phyloP scores from a whole-genome alignment of 148 eudicot species.

The Suaeda aralocaspica region DNA sequence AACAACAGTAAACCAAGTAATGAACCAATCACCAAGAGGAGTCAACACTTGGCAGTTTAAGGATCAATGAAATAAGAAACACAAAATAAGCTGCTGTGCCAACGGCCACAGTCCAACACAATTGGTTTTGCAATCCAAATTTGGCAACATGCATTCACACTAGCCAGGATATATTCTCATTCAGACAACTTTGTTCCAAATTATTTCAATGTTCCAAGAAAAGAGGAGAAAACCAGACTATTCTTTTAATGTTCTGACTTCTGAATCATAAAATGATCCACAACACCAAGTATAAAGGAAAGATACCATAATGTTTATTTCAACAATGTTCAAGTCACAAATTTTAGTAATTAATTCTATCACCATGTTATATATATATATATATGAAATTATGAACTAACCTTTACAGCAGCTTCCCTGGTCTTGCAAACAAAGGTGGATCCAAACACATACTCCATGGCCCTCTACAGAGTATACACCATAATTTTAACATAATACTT shows the following conservation, averaged over 20 bases:
- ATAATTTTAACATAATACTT: constrained; percentile 1
- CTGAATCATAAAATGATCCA: background rate
- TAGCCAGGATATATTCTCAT: background rate
- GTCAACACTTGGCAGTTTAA: background rate
- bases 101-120: background rate
- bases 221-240: background rate
- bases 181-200: background rate
- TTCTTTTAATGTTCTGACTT: background rate
- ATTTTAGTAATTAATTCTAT: background rate
- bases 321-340: background rate
- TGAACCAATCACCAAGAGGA: background rate
- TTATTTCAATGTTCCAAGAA: too few species aligned
- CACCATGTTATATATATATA: background rate
- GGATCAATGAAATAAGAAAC: constrained; percentile 1
- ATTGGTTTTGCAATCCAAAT: background rate
- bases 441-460: constrained; percentile 98
- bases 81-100: background rate
- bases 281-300: background rate
- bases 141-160: background rate
- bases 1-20: constrained; percentile 10
- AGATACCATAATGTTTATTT: background rate
- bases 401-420: constrained; percentile 83
- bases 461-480: constrained; percentile 55
- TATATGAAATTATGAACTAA: constrained; percentile 31
- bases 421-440: constrained; percentile 96